Evolutionary conservation across 768 basidiomycete genomes (phyloP), one percentile per base, ranked within the genome.

Genomic region (Galerina sulciceps): DNA sequence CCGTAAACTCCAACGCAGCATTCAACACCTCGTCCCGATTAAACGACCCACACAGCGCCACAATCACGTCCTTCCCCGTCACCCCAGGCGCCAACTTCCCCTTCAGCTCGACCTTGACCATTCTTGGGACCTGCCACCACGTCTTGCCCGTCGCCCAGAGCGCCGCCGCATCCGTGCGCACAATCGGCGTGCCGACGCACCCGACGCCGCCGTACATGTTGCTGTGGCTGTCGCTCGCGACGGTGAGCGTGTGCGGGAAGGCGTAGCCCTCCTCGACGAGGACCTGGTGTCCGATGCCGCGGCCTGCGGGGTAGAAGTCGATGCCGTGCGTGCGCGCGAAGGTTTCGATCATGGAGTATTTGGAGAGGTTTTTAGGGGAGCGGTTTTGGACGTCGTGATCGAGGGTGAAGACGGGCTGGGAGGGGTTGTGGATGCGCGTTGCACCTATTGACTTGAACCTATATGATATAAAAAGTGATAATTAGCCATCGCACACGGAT

Each of bases 201-300:
- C 94, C 96, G 4, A 99, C 93, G 35, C 96, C 97, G 15, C 97
- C 97, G 68, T 99, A 99, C 92, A 99, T 99, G 72, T 99, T 99
- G 69, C 91, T 93, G 74, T 97, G 96, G 71, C 93, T 95, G 75
- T 96, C 95, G 67, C 90, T 93, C 6, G 95, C 96, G 26, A 99
- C 97, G 2, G 96, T 97, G 68, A 99, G 85, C 15, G 93, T 93
- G 58, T 95, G 80, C 0, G 97, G 97, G 73, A 97, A 99, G 0
- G 97, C 96, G 70, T 99, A 99, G 1, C 97, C 97, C 71, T 99
- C 97, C 73, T 99, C 97, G 18, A 99, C 88, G 55, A 99, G 89
- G 58, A 99, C 83, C 71, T 99, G 97, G 73, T 99, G 97, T 0
- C 97, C 97, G 58, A 99, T 99, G 10, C 97, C 97, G 45, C 96